Base-by-base conservation (phyloP, 768 basidiomycete species). In the Amanita thiersii region DNA sequence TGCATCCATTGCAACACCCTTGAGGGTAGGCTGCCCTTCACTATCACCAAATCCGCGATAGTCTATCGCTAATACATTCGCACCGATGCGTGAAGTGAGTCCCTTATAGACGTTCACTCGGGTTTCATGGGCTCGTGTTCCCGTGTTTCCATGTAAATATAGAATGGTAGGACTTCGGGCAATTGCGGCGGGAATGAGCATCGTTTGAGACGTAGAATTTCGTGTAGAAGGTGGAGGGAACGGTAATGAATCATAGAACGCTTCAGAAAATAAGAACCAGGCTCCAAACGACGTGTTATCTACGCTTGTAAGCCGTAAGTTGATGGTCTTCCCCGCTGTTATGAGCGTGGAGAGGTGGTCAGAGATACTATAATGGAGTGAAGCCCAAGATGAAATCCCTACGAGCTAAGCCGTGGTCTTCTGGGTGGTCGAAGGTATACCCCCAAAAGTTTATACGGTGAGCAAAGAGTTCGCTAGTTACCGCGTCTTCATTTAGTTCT, bases 11-110 rank as follows among this genome's bases (percentile, higher is more conserved):
- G 67, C 52, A 3, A 87, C 67, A 0, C 86, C 86, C 1, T 57
- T 51, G 38, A 83, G 75, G 3, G 69, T 70, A 1, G 86, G 86
- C 1, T 62, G 54, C 1, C 81, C 80, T 3, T 72, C 67, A 14
- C 81, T 84, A 55, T 88, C 83, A 3, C 64, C 86, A 49, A 79
- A 89, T 1, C 85, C 85, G 37, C 85, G 68, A 54, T 89, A 89
- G 57, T 89, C 86, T 15, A 80, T 65, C 0, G 72, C 73, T 17
- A 88, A 57, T 17, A 86, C 69, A 53, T 86, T 85, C 11, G 68
- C 69, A 23, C 60, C 58, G 20, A 80, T 57, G 0, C 73, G 68
- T 4, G 70, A 65, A 0, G 80, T 70, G 44, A 75, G 66, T 0
- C 61, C 58, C 0, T 59, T 61, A 53, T 79, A 81, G 5, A 74